phyloP scores from a whole-genome alignment of 169 alveolate genomes.

The Besnoitia besnoiti region DNA sequence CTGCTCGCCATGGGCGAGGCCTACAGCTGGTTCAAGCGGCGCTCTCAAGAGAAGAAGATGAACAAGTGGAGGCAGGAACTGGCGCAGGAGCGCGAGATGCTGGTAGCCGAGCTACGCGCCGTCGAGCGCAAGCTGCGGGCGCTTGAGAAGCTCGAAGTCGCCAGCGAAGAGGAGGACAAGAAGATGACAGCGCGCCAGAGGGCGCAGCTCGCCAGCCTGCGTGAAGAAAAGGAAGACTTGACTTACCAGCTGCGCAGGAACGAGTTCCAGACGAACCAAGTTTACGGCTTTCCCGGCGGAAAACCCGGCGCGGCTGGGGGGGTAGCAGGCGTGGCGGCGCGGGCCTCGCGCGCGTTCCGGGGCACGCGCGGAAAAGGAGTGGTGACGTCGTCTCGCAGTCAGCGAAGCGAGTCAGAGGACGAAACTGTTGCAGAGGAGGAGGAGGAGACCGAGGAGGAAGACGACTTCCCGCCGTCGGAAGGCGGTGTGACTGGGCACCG shows the following conservation, averaged over 20 bases:
- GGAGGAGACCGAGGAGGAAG: no score
- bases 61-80: neutral
- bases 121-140: neutral
- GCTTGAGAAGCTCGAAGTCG: neutral
- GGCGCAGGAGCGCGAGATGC: neutral
- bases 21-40: slow-evolving; percentile 9
- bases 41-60: neutral
- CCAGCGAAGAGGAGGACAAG: neutral
- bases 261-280: neutral
- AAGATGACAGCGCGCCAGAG: neutral
- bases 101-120: neutral
- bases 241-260: neutral
- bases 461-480: no score
- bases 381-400: neutral
- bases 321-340: neutral
- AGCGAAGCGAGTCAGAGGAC: neutral
- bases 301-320: no score
- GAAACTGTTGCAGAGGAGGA: slow-evolving; percentile 1
- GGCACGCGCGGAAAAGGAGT: neutral
- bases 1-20: neutral
- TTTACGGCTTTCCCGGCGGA: neutral
- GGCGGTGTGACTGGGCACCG: no score
- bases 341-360: neutral
- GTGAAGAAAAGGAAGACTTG: neutral
- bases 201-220: neutral